A percentile compares a stretch with the other conserved stretches of the same genome.
Conservation (phyloP, 176 grass and related monocot genomes). For the Echinochloa phyllopogon region DNA sequence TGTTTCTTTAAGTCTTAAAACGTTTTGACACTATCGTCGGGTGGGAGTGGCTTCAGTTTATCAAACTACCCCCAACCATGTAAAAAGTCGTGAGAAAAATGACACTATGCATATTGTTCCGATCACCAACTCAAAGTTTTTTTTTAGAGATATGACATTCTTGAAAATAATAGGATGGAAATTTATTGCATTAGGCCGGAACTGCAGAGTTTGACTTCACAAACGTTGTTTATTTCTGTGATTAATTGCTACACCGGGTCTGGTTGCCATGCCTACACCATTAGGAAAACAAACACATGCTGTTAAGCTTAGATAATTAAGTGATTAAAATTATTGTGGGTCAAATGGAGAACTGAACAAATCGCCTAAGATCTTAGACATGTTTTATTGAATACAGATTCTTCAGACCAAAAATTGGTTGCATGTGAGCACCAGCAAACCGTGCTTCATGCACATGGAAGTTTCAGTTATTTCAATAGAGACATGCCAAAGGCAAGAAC, state of each 20-base stretch:
- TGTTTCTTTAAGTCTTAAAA: too few relatives aligned
- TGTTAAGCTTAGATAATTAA: not conserved
- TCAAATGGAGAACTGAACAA: slow-evolving; percentile 26
- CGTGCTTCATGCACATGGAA: slow-evolving; percentile 35
- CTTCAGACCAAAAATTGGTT: slow-evolving; percentile 1
- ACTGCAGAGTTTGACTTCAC: slow-evolving; percentile 31
- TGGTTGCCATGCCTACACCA: not conserved
- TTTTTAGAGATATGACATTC: too few relatives aligned
- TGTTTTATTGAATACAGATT: slow-evolving; percentile 19
- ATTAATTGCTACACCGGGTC: not conserved
- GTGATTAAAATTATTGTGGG: not conserved
- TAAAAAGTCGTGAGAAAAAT: too few relatives aligned
- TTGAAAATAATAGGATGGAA: too few relatives aligned
- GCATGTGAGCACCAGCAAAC: slow-evolving; percentile 41
- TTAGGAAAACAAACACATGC: slow-evolving; percentile 38
- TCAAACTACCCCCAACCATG: too few relatives aligned
- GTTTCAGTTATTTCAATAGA: not conserved
- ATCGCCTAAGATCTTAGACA: slow-evolving; percentile 27
- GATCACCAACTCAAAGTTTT: too few relatives aligned
- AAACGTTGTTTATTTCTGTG: not conserved
- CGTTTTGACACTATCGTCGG: too few relatives aligned
- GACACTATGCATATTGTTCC: too few relatives aligned
- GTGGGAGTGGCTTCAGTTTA: too few relatives aligned
- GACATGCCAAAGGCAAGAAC: not conserved
- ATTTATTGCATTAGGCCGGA: too few relatives aligned